A percentile compares a stretch with the other conserved stretches of the same genome.
Evolutionary conservation across 2,329 filamentous ascomycete species (phyloP).

Genomic region (Rachicladosporium sp.): DNA sequence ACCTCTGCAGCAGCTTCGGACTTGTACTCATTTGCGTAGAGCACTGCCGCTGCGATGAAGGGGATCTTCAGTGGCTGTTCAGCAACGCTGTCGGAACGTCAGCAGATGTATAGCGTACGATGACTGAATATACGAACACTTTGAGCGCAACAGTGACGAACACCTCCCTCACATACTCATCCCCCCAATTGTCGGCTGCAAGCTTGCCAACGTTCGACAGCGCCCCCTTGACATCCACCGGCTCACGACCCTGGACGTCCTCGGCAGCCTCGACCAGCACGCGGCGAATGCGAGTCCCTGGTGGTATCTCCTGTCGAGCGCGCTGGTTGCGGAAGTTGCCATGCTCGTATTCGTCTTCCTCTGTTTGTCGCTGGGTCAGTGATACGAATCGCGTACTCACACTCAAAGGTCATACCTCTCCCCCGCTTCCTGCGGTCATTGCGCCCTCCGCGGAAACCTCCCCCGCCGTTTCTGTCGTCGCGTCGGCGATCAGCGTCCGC

Average conservation of each 20-base stretch:
- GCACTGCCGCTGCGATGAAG: slow-evolving; percentile 72
- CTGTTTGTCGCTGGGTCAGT: slow-evolving; percentile 25
- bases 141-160: slow-evolving; percentile 66
- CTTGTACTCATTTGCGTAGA: slow-evolving; percentile 67
- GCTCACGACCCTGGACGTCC: slow-evolving; percentile 54
- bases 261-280: slow-evolving; percentile 73
- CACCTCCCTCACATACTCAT: slow-evolving; percentile 59
- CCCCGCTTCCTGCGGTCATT: no score
- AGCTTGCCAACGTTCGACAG: slow-evolving; percentile 61
- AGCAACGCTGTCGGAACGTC: slow-evolving; percentile 38
- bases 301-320: slow-evolving; percentile 55
- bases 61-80: slow-evolving; percentile 98
- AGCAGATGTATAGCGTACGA: no score
- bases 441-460: no score
- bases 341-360: slow-evolving; percentile 72
- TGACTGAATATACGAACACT: no score
- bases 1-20: slow-evolving; percentile 62
- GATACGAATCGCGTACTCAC: no score
- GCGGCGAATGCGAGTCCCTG: slow-evolving; percentile 57
- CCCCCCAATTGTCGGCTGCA: slow-evolving; percentile 74
- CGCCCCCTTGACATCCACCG: slow-evolving; percentile 52
- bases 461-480: no score
- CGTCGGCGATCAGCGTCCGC: no score
- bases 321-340: slow-evolving; percentile 62
- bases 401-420: no score